Evolutionary conservation across 805 yeast genomes (phyloP).

Genomic region (Komagataella mondaviorum): DNA sequence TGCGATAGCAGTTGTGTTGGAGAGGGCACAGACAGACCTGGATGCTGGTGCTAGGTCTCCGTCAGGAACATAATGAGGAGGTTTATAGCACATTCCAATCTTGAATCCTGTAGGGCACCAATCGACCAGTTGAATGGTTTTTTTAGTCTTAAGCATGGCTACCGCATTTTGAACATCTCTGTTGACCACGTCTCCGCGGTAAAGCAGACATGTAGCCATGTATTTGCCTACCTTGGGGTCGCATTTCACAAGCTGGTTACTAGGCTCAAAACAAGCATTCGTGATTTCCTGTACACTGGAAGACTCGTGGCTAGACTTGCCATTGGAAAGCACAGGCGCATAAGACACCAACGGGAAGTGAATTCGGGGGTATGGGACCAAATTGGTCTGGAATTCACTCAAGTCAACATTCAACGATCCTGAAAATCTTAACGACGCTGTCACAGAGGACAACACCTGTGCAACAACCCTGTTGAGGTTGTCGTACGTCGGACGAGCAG

Average conservation of each 20-base stretch:
- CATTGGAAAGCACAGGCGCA: conserved; percentile 76
- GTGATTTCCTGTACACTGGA: conserved; percentile 83
- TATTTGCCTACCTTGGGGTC: conserved; percentile 85
- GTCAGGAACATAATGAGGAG: conserved; percentile 72
- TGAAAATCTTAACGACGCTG: conserved; percentile 84
- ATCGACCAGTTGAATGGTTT: conserved; percentile 84
- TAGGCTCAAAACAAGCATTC: conserved; percentile 86
- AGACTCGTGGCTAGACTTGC: conserved; percentile 80
- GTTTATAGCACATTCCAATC: conserved; percentile 90
- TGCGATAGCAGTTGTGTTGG: conserved; percentile 87
- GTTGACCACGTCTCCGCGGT: conserved; percentile 89
- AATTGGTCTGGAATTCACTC: conserved; percentile 88
- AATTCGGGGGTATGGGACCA: conserved; percentile 92
- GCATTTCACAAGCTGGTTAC: conserved; percentile 92
- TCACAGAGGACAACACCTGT: conserved; percentile 86
- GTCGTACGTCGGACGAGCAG: conserved; percentile 68
- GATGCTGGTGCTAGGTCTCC: conserved; percentile 74
- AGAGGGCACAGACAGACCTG: conserved; percentile 88
- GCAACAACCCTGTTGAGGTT: conserved; percentile 79
- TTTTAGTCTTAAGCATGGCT: conserved; percentile 74
- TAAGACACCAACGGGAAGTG: conserved; percentile 92
- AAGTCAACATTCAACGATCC: conserved; percentile 88
- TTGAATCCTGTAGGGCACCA: conserved; percentile 97
- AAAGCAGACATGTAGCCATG: conserved; percentile 87
- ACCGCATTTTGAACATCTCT: conserved; percentile 90